Conservation (phyloP, 192 early-diverging fungal species). For the Entomortierella chlamydospora region DNA sequence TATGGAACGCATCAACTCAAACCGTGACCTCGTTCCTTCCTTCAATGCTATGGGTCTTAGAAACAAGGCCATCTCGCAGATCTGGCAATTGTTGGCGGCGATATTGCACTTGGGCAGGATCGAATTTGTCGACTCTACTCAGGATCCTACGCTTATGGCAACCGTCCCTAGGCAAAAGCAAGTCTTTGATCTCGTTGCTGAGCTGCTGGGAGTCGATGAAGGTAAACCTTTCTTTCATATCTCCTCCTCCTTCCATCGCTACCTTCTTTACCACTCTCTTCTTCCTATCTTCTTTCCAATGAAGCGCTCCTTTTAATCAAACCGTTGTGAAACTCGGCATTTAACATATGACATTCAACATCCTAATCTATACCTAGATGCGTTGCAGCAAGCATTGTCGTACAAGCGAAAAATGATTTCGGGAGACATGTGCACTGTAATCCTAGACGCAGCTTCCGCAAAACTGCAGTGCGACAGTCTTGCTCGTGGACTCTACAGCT, state of each 20-base stretch:
- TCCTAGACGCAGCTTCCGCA: constrained; percentile 86
- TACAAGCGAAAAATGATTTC: constrained; percentile 87
- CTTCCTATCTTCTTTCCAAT: no score
- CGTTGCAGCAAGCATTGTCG: constrained; percentile 71
- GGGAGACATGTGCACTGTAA: constrained; percentile 90
- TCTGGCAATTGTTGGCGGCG: constrained; percentile 88
- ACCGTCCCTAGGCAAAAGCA: constrained; percentile 83
- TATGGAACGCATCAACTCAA: constrained; percentile 62
- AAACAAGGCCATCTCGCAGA: constrained; percentile 75
- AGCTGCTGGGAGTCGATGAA: constrained; percentile 79
- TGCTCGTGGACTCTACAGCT: constrained; percentile 85
- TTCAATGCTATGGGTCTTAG: constrained; percentile 73
- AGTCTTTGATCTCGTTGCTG: constrained; percentile 76
- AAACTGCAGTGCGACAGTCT: constrained; percentile 83
- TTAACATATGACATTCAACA: no score
- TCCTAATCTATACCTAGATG: constrained; percentile 15
- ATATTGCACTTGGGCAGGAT: constrained; percentile 93
- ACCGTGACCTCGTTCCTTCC: constrained; percentile 74
- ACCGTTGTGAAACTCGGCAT: not conserved
- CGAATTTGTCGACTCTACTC: constrained; percentile 74
- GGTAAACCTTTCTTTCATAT: constrained; percentile 17
- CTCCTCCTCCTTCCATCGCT: no score
- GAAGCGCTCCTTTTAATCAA: not conserved
- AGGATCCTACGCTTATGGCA: constrained; percentile 75
- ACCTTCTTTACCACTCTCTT: no score